Percentiles rank a stretch among this genome's conserved stretches.
These are phyloP conservation scores for Begonia masoniana DNA, from an alignment of 306 rosid genomes.

Conservation along the genomic window DNA sequence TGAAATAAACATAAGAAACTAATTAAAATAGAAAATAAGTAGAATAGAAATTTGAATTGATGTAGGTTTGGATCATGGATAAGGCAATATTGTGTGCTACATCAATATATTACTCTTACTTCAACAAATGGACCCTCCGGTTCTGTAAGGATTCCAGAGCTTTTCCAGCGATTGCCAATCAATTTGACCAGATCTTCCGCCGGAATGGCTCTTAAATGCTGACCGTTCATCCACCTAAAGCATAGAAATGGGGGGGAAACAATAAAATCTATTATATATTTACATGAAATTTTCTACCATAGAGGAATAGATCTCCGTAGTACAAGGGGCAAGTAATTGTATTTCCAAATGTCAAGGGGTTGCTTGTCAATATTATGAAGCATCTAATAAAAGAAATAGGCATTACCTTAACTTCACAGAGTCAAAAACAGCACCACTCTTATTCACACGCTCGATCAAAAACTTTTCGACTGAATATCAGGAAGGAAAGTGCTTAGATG, in stretches of 20 bases:
- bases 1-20: too few species aligned
- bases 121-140: conserved; percentile 56
- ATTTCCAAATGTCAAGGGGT: not conserved
- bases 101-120: conserved; percentile 26
- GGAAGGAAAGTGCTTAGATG: not conserved
- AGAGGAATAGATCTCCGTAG: not conserved
- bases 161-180: conserved; percentile 69
- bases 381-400: not conserved
- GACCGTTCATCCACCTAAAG: conserved; percentile 96
- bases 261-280: too few species aligned
- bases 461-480: conserved; percentile 65
- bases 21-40: too few species aligned
- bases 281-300: not conserved
- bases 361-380: not conserved
- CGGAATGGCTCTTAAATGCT: conserved; percentile 64
- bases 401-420: conserved; percentile 59
- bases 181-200: conserved; percentile 51
- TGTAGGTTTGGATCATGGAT: too few species aligned
- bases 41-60: too few species aligned
- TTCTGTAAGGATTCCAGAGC: conserved; percentile 42
- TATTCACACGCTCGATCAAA: conserved; percentile 73
- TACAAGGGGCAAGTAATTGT: too few species aligned
- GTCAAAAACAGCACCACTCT: conserved; percentile 91
- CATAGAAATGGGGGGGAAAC: too few species aligned
- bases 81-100: too few species aligned